Evolutionary conservation across 2,329 filamentous ascomycete species (phyloP).

Genomic region (Pestalotiopsis fici): DNA sequence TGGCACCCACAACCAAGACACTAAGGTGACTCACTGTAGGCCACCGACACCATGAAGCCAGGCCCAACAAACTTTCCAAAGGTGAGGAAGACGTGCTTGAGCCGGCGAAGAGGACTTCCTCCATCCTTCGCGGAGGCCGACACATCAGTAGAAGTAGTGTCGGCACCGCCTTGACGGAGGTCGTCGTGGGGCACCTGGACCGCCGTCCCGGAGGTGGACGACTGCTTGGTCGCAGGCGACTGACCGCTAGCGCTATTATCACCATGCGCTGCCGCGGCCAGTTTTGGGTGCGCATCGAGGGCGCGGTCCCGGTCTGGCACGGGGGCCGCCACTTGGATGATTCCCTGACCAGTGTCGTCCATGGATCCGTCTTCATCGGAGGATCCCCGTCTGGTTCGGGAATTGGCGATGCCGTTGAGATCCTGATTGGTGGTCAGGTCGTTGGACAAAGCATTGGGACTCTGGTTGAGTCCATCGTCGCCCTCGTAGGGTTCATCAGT

Average conservation of each 20-base stretch:
- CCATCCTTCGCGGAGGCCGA: constrained; percentile 9
- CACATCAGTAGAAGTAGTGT: neutral
- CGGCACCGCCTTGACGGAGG: constrained; percentile 4
- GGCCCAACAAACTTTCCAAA: constrained; percentile 64
- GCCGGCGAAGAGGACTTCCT: constrained; percentile 15
- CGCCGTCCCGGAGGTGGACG: constrained; percentile 10
- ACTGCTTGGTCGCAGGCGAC: constrained; percentile 18
- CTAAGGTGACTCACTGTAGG: constrained; percentile 49
- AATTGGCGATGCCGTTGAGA: constrained; percentile 53
- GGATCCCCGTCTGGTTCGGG: constrained; percentile 26
- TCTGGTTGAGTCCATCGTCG: constrained; percentile 53
- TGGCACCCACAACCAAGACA: neutral
- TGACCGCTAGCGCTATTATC: constrained; percentile 17
- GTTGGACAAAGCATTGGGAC: constrained; percentile 50
- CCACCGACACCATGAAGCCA: constrained; percentile 65
- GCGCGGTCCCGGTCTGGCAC: constrained; percentile 17
- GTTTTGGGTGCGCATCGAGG: constrained; percentile 7
- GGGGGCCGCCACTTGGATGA: constrained; percentile 19
- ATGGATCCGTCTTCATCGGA: constrained; percentile 20
- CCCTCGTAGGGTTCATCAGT: constrained; percentile 38
- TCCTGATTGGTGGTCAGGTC: constrained; percentile 60
- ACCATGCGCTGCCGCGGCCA: constrained; percentile 20
- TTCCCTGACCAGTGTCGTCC: constrained; percentile 26
- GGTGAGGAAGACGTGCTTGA: constrained; percentile 38
- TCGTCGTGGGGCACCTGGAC: constrained; percentile 15